phyloP scores from a whole-genome alignment of 208 protist genomes.

The Wallacemonas collosoma region DNA sequence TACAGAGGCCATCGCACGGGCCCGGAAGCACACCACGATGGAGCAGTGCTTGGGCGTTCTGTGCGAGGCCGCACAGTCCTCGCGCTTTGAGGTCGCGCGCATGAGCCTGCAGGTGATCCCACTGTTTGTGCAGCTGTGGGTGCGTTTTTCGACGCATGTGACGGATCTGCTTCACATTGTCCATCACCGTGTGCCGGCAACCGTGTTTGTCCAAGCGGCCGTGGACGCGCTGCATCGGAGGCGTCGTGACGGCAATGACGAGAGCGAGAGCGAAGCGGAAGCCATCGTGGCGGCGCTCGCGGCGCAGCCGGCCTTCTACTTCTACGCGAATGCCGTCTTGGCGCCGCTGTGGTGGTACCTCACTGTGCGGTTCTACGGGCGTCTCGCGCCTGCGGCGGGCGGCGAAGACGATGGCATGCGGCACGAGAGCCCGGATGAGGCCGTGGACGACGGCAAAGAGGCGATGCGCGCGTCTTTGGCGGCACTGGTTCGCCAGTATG shows the following conservation, averaged over 20 bases:
- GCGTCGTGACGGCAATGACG: neutral
- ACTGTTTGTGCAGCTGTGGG: conserved; percentile 63
- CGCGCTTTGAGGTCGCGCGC: conserved; percentile 67
- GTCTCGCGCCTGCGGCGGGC: neutral
- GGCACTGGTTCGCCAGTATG: conserved; percentile 27
- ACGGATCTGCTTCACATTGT: conserved; percentile 36
- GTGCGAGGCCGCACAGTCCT: conserved; percentile 18
- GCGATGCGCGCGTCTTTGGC: neutral
- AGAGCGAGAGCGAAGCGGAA: conserved; percentile 25
- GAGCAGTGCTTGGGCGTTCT: conserved; percentile 15
- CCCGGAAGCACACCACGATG: conserved; percentile 6
- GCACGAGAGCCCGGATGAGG: too few relatives aligned
- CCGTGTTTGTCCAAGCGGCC: conserved; percentile 21
- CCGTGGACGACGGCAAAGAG: conserved; percentile 19
- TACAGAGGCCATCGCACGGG: neutral
- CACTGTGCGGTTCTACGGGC: conserved; percentile 26
- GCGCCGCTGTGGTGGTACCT: conserved; percentile 63
- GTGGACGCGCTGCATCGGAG: conserved; percentile 24
- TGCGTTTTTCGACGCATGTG: conserved; percentile 44
- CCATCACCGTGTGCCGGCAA: conserved; percentile 8
- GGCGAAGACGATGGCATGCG: too few relatives aligned
- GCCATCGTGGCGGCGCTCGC: conserved; percentile 24
- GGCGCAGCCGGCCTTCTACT: conserved; percentile 3
- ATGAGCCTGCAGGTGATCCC: conserved; percentile 76
- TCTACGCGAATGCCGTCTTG: conserved; percentile 31